These are phyloP conservation scores for Capsicum pubescens DNA, from an alignment of 257 asterid species.

Conservation along the genomic window DNA sequence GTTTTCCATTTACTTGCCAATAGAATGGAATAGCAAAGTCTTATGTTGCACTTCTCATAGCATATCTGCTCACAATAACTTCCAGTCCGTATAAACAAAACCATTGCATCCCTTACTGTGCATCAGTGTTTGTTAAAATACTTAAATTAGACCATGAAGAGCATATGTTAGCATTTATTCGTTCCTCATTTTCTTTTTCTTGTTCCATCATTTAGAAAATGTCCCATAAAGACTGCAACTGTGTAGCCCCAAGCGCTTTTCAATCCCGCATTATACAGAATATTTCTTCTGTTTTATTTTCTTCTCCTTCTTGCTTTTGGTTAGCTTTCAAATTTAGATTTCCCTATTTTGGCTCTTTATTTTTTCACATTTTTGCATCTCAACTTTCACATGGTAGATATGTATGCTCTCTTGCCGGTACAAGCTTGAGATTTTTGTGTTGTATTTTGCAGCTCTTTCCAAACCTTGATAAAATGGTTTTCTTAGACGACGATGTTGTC, in stretches of 20 bases:
- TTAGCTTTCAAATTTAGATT: background rate
- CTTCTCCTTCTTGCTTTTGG: background rate
- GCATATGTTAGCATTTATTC: background rate
- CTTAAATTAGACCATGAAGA: background rate
- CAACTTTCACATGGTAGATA: background rate
- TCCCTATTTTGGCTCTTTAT: background rate
- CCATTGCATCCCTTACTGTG: background rate
- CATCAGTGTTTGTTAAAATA: background rate
- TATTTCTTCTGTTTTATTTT: background rate
- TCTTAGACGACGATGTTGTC: slow-evolving; percentile 96
- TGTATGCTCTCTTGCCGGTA: background rate
- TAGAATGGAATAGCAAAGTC: background rate
- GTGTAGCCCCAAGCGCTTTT: background rate
- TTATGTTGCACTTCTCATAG: background rate
- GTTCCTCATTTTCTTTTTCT: background rate
- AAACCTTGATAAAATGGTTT: slow-evolving; percentile 87
- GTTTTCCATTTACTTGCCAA: background rate
- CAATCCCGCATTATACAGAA: background rate
- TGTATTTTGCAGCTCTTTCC: slow-evolving; percentile 85
- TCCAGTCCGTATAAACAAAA: background rate
- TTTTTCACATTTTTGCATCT: slow-evolving; percentile 7
- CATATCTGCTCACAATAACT: slow-evolving; percentile 2
- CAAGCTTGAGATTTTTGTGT: slow-evolving; percentile 3
- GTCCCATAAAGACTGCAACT: background rate
- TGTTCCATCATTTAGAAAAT: background rate